Evolutionary conservation across 106 monocot genomes (phyloP).

Genomic region (Allium sativum): DNA sequence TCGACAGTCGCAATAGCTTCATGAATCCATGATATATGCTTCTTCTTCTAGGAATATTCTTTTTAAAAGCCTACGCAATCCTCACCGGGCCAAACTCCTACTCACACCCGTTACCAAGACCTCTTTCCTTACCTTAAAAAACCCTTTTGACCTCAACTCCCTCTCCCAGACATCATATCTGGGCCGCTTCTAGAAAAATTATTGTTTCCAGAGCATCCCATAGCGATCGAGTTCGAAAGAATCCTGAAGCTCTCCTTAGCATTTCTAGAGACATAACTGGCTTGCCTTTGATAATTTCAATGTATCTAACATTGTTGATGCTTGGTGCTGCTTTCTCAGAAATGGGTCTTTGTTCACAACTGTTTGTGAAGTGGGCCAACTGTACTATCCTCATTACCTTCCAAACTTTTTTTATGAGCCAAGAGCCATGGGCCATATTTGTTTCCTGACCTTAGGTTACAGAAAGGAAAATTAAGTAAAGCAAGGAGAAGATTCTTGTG

Average conservation of each 20-base stretch:
- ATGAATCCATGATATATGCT: no score
- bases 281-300: constrained; percentile 32
- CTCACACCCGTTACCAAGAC: no score
- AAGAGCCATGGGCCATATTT: constrained; percentile 36
- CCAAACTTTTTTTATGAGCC: constrained; percentile 75
- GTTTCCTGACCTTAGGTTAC: constrained; percentile 71
- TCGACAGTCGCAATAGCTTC: no score
- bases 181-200: constrained; percentile 17
- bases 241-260: constrained; percentile 51
- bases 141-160: constrained; percentile 17
- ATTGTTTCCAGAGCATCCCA: constrained; percentile 22
- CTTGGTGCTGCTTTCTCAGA: constrained; percentile 45
- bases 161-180: constrained; percentile 55
- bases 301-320: constrained; percentile 54
- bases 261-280: constrained; percentile 63
- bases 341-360: constrained; percentile 87
- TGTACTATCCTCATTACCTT: constrained; percentile 70
- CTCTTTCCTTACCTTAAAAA: constrained; percentile 44
- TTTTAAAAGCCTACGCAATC: no score
- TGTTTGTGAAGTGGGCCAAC: constrained; percentile 75
- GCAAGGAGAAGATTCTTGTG: constrained; percentile 49
- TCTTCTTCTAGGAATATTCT: no score
- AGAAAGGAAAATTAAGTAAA: constrained; percentile 34
- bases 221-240: constrained; percentile 40
- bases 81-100: no score